Conservation (phyloP, 768 basidiomycete genomes). For the Pleurotus platypus region DNA sequence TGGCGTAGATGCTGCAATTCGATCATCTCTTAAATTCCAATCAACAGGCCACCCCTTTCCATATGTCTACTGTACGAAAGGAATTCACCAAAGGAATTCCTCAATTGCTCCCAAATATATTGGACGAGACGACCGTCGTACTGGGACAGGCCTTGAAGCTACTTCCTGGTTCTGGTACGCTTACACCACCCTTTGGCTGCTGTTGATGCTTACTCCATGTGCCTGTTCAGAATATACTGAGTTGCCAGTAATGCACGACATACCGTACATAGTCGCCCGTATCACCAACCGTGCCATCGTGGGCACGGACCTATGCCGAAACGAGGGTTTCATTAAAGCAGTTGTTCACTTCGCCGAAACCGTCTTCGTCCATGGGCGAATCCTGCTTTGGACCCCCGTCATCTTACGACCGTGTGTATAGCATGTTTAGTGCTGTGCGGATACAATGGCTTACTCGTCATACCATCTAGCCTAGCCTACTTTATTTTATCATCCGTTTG, state of each 20-base stretch:
- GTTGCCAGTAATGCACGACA: slow-evolving; percentile 11
- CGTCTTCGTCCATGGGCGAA: slow-evolving; percentile 9
- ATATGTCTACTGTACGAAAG: slow-evolving; percentile 7
- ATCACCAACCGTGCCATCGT: slow-evolving; percentile 18
- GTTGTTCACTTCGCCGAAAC: slow-evolving; percentile 14
- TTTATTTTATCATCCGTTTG: slow-evolving; percentile 6
- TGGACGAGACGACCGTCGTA: slow-evolving; percentile 12
- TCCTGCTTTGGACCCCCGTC: background rate
- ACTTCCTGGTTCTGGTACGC: background rate
- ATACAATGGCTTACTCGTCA: slow-evolving; percentile 8
- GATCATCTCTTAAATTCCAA: background rate
- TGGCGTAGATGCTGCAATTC: slow-evolving; percentile 7
- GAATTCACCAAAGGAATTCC: slow-evolving; percentile 14
- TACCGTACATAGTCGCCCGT: slow-evolving; percentile 13
- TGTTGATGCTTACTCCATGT: background rate
- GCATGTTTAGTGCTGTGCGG: slow-evolving; percentile 2
- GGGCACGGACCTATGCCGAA: slow-evolving; percentile 14
- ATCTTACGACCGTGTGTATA: slow-evolving; percentile 24
- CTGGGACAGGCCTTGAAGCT: slow-evolving; percentile 5
- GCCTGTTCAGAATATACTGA: slow-evolving; percentile 3
- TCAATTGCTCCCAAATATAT: slow-evolving; percentile 12
- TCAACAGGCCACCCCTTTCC: background rate
- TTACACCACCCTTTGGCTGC: slow-evolving; percentile 2
- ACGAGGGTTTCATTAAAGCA: slow-evolving; percentile 12
- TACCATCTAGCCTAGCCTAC: slow-evolving; percentile 8